Percentiles rank a stretch among this genome's conserved stretches.
Evolutionary conservation across 805 yeast species (phyloP).

Genomic region (Teunomyces atbi): DNA sequence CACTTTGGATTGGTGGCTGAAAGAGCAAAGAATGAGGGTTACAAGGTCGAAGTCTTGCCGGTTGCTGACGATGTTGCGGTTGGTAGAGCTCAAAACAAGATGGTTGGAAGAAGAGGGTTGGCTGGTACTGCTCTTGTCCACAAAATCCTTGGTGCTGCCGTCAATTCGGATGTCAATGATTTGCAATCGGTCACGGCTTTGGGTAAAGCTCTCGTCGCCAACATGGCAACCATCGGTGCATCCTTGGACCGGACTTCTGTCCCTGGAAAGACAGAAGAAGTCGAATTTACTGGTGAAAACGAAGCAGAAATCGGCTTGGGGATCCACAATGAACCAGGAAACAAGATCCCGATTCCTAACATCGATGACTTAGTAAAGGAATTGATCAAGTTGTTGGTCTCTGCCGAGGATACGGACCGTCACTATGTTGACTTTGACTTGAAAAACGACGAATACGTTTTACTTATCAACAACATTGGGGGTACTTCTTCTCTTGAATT

Average conservation of each 20-base stretch:
- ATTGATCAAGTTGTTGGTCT: conserved; percentile 61
- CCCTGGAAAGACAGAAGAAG: conserved; percentile 61
- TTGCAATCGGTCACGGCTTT: conserved; percentile 54
- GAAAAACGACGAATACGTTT: conserved; percentile 60
- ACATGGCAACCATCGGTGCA: conserved; percentile 83
- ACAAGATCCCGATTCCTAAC: conserved; percentile 67
- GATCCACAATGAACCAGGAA: conserved; percentile 93
- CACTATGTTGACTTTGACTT: conserved; percentile 68
- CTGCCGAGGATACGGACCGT: conserved; percentile 68
- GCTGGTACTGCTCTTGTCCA: conserved; percentile 91
- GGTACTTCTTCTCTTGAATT: conserved; percentile 84
- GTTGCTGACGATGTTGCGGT: conserved; percentile 95
- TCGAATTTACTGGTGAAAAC: conserved; percentile 49
- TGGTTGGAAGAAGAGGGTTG: conserved; percentile 92
- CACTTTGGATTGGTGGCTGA: conserved; percentile 93
- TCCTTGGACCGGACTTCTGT: conserved; percentile 87
- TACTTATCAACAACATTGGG: conserved; percentile 83
- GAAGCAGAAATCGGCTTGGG: conserved; percentile 94
- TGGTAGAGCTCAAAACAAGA: conserved; percentile 82
- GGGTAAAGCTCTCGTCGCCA: conserved; percentile 61
- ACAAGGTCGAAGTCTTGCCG: conserved; percentile 65
- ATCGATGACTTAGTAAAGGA: conserved; percentile 56
- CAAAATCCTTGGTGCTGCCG: conserved; percentile 77
- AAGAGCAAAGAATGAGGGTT: conserved; percentile 77
- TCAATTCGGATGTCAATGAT: conserved; percentile 37